Evolutionary conservation across 805 yeast species (phyloP), one percentile per base, ranked within the genome.

Genomic region (Cyberlindnera galapagoensis): DNA sequence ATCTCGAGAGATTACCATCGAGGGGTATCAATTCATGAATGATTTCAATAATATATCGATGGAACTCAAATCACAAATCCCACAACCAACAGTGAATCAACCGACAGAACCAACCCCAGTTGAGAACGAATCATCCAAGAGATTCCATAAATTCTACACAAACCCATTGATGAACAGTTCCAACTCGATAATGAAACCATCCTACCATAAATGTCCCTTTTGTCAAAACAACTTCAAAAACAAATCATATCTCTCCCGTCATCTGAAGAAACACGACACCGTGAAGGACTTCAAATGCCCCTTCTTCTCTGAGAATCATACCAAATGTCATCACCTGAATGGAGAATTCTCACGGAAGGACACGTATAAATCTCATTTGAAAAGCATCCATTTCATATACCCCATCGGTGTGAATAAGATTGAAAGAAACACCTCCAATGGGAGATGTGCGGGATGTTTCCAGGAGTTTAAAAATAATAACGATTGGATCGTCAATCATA

Each of bases 251-350:
- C 63, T 84, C 36, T 81, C 94, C 1, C 73, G 94, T 40, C 95
- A 85, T 56, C 56, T 81, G 58, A 81, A 83, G 60, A 84, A 84
- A 53, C 95, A 84, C 52, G 79, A 77, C n/a, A 59, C 68, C 6
- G 65, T 69, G 21, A 84, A 83, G 60, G 94, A 90, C 7, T 83
- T 78, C 56, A 67, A 65, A 34, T 84, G 95, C 58, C 94, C 94
- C 10, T 84, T 80, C 55, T 80, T 59, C 63, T 60, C 46, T 44
- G 34, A 44, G 31, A 15, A 45, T 37, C 47, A 59, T 54, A 34
- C 56, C 36, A 47, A 50, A 31, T 54, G 59, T 30, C 92, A 82
- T 51, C 92, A 82, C 51, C 62, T 67, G 29, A 71, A 77, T 17
- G 92, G 92, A 7, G 78, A 76, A 28, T 82, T 82, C 47, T 72